Percentiles rank a stretch among this genome's conserved stretches.
phyloP scores from a whole-genome alignment of 2,329 filamentous ascomycete genomes.

The Phialophora macrospora region DNA sequence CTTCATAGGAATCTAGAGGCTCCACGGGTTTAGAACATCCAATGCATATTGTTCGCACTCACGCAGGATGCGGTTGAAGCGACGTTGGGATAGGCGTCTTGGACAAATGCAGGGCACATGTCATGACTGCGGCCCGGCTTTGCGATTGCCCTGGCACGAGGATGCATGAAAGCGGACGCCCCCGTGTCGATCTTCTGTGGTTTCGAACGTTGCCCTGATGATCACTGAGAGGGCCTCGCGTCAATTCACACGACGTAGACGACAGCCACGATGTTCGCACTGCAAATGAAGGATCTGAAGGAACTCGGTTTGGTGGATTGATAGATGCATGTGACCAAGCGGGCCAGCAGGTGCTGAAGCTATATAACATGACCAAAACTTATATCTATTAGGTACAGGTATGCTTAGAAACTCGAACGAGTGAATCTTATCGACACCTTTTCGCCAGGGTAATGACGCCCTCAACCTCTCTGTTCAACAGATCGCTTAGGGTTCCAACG shows the following conservation, averaged over 20 bases:
- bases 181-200: not conserved
- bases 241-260: not conserved
- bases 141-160: not conserved
- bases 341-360: not conserved
- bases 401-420: not conserved
- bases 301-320: not conserved
- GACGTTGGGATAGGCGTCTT: slow-evolving; percentile 4
- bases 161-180: not conserved
- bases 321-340: not conserved
- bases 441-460: not conserved
- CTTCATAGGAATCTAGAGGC: not conserved
- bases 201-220: not conserved
- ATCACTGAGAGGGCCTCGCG: not conserved
- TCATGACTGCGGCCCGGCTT: not conserved
- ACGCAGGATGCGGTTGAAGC: not conserved
- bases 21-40: not conserved
- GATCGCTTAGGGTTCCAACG: slow-evolving; percentile 1
- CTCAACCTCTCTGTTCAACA: not conserved
- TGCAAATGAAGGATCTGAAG: not conserved
- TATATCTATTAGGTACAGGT: slow-evolving; percentile 12
- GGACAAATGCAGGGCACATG: not conserved
- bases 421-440: not conserved
- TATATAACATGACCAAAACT: not conserved
- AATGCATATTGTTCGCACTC: not conserved
- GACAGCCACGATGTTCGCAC: not conserved